Evolutionary conservation across 2,329 filamentous ascomycete species (phyloP).

Genomic region (Capronia americana): DNA sequence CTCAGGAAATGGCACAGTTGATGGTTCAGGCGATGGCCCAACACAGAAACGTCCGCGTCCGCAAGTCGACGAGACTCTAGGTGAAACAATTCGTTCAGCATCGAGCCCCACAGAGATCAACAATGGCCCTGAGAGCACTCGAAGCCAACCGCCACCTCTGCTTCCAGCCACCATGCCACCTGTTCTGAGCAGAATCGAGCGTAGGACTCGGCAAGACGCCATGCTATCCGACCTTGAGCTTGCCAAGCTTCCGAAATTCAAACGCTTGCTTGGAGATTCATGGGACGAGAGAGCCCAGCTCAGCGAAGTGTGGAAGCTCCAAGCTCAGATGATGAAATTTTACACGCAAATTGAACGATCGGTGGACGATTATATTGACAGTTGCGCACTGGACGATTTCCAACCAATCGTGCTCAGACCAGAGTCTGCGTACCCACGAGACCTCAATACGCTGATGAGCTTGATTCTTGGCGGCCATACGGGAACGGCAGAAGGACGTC

Average conservation of each 20-base stretch:
- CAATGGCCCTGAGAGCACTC: not conserved
- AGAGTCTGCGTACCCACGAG: not conserved
- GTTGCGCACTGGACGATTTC: not conserved
- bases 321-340: not conserved
- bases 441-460: not conserved
- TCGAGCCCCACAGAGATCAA: not conserved
- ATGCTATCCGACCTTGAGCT: slow-evolving; percentile 4
- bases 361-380: not conserved
- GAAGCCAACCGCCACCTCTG: not conserved
- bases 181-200: not conserved
- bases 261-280: not conserved
- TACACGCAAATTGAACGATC: not conserved
- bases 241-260: slow-evolving; percentile 2
- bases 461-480: not conserved
- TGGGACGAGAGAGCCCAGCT: not conserved
- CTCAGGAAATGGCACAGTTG: not conserved
- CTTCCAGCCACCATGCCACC: not conserved
- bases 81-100: not conserved
- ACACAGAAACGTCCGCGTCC: not conserved
- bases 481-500: not conserved
- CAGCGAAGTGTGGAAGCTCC: not conserved
- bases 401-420: not conserved
- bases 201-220: not conserved
- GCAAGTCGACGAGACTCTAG: not conserved
- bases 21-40: not conserved